These are phyloP conservation scores for Volvariella volvacea DNA, from an alignment of 1,284 basidiomycete genomes.

Conservation along the genomic window DNA sequence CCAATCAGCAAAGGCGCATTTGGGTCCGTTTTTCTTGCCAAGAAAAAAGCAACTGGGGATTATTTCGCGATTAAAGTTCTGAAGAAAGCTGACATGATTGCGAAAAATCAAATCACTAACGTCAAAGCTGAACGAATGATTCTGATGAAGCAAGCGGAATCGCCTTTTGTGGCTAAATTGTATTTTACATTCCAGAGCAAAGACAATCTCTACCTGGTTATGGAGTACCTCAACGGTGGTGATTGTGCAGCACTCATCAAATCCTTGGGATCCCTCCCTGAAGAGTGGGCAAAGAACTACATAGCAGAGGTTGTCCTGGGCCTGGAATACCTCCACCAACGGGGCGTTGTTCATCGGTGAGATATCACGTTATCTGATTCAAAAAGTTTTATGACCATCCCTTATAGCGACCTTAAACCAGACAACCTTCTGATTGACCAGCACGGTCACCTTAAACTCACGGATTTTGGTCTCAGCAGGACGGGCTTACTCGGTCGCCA, in stretches of 20 bases:
- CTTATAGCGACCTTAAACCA: slow-evolving; percentile 87
- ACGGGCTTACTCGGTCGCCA: slow-evolving; percentile 97
- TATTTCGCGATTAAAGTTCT: slow-evolving; percentile 99
- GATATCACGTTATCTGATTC: slow-evolving; percentile 17
- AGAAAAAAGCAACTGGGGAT: slow-evolving; percentile 97
- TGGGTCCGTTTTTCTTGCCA: slow-evolving; percentile 96
- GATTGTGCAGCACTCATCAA: slow-evolving; percentile 98
- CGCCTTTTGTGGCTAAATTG: slow-evolving; percentile 97
- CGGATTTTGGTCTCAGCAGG: slow-evolving; percentile 95
- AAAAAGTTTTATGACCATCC: slow-evolving; percentile 8
- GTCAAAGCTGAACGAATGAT: slow-evolving; percentile 99
- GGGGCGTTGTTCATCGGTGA: slow-evolving; percentile 95
- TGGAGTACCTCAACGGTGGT: slow-evolving; percentile 98
- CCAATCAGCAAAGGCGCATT: slow-evolving; percentile 99
- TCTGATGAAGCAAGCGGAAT: slow-evolving; percentile 98
- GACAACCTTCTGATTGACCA: slow-evolving; percentile 97
- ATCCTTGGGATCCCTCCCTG: slow-evolving; percentile 85
- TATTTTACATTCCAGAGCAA: slow-evolving; percentile 99
- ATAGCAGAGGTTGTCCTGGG: slow-evolving; percentile 95
- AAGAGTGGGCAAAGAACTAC: slow-evolving; percentile 97
- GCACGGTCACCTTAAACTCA: slow-evolving; percentile 93
- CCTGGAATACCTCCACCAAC: slow-evolving; percentile 90
- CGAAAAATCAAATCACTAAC: slow-evolving; percentile 99
- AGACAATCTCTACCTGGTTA: slow-evolving; percentile 96
- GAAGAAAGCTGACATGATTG: slow-evolving; percentile 99